Base-by-base conservation (phyloP, 2,329 filamentous ascomycete species). In the Ambrosiella beaveri region DNA sequence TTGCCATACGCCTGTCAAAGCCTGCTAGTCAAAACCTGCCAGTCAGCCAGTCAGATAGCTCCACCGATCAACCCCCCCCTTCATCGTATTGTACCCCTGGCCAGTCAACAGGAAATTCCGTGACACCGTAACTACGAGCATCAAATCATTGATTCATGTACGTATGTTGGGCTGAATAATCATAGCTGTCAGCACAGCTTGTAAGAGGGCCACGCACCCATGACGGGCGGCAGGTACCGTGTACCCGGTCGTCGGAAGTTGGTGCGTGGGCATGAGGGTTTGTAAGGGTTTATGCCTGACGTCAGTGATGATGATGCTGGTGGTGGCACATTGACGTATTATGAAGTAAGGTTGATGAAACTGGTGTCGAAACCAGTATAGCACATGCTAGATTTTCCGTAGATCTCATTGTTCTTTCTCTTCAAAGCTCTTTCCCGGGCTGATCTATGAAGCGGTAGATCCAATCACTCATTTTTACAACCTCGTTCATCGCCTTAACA, bases 401-500 rank as follows among this genome's bases (percentile, higher is more conserved):
- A 27, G 27, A 27, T 4, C 5, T 27, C 3, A 27, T 52, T 36
- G 3, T 37, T 12, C 19, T 52, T 35, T 36, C 37, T 35, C 7
- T 35, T 38, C 50, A 35, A 59, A 44, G 27, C 44, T 55, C 35
- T 19, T 59, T 15, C 9, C n/a, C 40, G 8, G 40, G 11, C 9
- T 54, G 38, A 47, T 63, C 59, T 71, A 45, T 73, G 71, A 64
- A 55, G 13, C 87, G 76, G 80, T 87, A 95, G 57, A 96, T 89
- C n/a, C 89, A 90, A 76, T 97, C 91, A 7, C 88, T 81, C 83
- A 97, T 91, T 67, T 79, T 85, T 1, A 81, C 82, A 38, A 95
- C 89, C 70, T 88, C 78, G 45, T 71, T 75, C 91, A 97, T 97
- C 73, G 93, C 86, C 58, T 74, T 71, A 12, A 90, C 86, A 72